These are phyloP conservation scores for Fraxinus baroniana DNA, from an alignment of 305 asterid species.

Conservation along the genomic window DNA sequence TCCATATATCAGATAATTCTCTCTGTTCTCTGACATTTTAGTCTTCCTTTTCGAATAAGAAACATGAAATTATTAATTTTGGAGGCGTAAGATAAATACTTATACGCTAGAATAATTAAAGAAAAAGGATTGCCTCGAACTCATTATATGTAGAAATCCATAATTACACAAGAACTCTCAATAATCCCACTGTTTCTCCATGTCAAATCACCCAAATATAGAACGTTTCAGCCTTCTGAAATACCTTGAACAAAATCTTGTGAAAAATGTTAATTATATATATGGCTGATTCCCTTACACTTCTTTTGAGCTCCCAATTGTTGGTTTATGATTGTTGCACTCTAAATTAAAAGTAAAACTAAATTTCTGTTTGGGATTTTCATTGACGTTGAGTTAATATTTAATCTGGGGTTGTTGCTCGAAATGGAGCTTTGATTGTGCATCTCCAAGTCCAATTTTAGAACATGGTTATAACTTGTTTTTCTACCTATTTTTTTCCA, in stretches of 20 bases:
- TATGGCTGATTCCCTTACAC: neutral
- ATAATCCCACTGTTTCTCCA: neutral
- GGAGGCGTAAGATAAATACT: neutral
- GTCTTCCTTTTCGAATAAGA: neutral
- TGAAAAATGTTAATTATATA: neutral
- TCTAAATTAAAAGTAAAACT: neutral
- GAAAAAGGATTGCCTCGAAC: neutral
- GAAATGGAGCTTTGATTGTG: neutral
- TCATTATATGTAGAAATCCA: neutral
- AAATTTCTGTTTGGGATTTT: neutral
- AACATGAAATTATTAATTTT: neutral
- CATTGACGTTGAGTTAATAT: neutral
- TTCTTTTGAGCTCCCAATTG: neutral
- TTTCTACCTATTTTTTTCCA: slow-evolving; percentile 35
- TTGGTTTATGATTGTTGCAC: neutral
- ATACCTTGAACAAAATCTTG: neutral
- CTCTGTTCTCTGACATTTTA: neutral
- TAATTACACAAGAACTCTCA: neutral
- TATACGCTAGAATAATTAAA: neutral
- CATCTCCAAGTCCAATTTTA: neutral
- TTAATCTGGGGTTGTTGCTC: neutral
- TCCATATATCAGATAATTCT: slow-evolving; percentile 20
- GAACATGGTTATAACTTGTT: slow-evolving; percentile 12
- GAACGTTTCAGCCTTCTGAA: neutral
- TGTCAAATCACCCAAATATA: neutral